Base-by-base conservation (phyloP, 345 rosid genomes). In the Eutrema japonicum region DNA sequence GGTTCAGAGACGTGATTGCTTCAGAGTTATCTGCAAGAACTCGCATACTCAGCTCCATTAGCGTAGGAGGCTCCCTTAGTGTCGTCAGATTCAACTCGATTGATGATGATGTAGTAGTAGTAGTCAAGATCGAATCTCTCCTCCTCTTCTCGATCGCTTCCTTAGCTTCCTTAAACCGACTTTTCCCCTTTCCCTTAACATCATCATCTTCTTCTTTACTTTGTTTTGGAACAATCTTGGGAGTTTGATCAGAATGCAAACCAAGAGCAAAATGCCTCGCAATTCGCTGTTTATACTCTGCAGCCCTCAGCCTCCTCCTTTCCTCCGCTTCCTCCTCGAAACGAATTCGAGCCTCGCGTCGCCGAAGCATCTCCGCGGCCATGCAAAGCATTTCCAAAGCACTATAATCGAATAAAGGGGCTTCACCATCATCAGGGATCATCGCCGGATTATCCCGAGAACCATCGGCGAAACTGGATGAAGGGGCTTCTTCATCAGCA, bases 21-120 rank as follows among this genome's bases (percentile, higher is more conserved):
- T 77, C 84, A 4, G 80, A 62, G 32, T 81, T 62, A 47, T 64
- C 30, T 1, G 83, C 85, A 67, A 83, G 84, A 81, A 11, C 61
- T 54, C 29, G 55, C 60, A 72, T 38, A 72, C 82, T 53, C 66
- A 85, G 57, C 35, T 83, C 87, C 50, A 73, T 16, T 7, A 81
- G 53, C 16, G 65, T 52, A 38, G 87, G 87, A 72, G 79, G 40
- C 8, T 7, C 14, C 68, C 55, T 74, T 2, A 2, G n/a, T 10
- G 27, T 6, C 10, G 9, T 3, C 38, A 27, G 8, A 42, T 16
- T 48, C 64, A 54, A 12, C 2, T 11, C 70, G 52, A 29, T 13
- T 29, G 26, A 22, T 1, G 26, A 18, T 18, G 18, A 18, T 22
- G 6, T 42, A 43, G 13, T 36, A 49, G 61, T 40, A 33, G 27